Evolutionary conservation across 1,284 basidiomycete genomes (phyloP), one percentile per base, ranked within the genome.

Genomic region (Pseudozyma thailandica): DNA sequence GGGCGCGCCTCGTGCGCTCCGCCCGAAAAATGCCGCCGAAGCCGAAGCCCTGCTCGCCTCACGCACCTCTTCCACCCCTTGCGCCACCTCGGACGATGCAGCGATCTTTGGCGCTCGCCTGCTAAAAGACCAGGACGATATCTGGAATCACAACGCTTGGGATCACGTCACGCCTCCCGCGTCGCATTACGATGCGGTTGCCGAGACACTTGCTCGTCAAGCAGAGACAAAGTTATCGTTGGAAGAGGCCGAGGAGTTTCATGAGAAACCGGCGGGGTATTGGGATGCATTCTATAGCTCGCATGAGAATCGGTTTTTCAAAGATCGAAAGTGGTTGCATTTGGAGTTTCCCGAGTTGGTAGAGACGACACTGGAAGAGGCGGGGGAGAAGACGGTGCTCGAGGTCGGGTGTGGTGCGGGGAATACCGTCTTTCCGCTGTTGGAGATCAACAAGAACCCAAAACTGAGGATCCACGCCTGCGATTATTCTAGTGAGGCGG

Each of bases 361-460:
- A 20, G 68, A 70, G 13, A 74, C 73, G 23, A 79, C 74, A 10
- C 25, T 57, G 45, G 38, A 35, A 4, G 69, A 47, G 26, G 75
- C 64, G 27, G 70, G 69, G 13, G 39, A 27, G 3, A 75, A 44
- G 47, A 64, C 58, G 18, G 69, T 82, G 18, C 43, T 82, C 12
- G 81, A 82, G 28, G 75, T 82, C 0, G 81, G 81, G 2, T 82
- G 81, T 55, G 81, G 81, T 0, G 81, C 93, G 16, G 96, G 96
- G 25, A 97, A 96, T 81, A 92, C 94, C 2, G 89, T 94, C 0
- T 98, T 96, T 77, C 96, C 96, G 0, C 85, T 97, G 2, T 85
- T 97, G 13, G 86, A 88, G 43, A 85, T 88, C 38, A 98, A 97
- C 82, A 84, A 89, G 79, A 99, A 99, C 82, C 89, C 92, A 0